These are phyloP conservation scores for Rhizopogon vesiculosus DNA, from an alignment of 768 basidiomycete genomes.

Conservation along the genomic window DNA sequence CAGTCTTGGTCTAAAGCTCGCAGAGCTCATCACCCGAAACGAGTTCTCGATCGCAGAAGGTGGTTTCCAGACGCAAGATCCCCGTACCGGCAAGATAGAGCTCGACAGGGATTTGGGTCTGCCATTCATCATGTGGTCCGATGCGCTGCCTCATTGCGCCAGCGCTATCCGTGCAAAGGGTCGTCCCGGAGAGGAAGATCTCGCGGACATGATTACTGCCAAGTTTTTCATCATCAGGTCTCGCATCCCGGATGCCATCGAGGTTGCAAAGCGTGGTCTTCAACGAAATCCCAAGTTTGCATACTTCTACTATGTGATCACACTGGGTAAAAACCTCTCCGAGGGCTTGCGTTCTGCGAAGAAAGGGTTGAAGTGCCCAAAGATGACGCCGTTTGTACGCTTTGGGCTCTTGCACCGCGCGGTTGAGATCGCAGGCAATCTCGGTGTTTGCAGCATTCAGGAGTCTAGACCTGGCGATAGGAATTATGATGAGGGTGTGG, in stretches of 20 bases:
- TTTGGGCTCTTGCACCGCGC: conserved; percentile 58
- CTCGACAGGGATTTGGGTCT: conserved; percentile 39
- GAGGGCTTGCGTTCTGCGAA: conserved; percentile 59
- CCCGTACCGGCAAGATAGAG: conserved; percentile 37
- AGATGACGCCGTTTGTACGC: conserved; percentile 50
- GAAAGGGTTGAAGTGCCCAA: conserved; percentile 58
- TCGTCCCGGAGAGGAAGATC: conserved; percentile 39
- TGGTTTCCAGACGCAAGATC: conserved; percentile 41
- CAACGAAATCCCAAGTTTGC: conserved; percentile 53
- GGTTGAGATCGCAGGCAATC: conserved; percentile 52
- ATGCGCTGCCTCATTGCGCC: conserved; percentile 57
- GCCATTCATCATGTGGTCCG: conserved; percentile 56
- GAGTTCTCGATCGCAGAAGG: conserved; percentile 64
- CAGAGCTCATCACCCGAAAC: conserved; percentile 46
- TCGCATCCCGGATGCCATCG: conserved; percentile 44
- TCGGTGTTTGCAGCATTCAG: conserved; percentile 48
- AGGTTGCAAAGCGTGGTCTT: conserved; percentile 41
- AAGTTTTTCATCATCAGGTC: conserved; percentile 50
- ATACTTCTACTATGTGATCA: conserved; percentile 62
- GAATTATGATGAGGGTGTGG: conserved; percentile 56
- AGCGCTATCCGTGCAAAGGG: conserved; percentile 44
- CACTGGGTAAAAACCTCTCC: conserved; percentile 41
- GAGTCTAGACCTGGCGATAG: conserved; percentile 35
- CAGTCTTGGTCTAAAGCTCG: conserved; percentile 44
- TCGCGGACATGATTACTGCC: conserved; percentile 63